Evolutionary conservation across 2,329 filamentous ascomycete genomes (phyloP), one percentile per base, ranked within the genome.

Genomic region (Fusarium torulosum): DNA sequence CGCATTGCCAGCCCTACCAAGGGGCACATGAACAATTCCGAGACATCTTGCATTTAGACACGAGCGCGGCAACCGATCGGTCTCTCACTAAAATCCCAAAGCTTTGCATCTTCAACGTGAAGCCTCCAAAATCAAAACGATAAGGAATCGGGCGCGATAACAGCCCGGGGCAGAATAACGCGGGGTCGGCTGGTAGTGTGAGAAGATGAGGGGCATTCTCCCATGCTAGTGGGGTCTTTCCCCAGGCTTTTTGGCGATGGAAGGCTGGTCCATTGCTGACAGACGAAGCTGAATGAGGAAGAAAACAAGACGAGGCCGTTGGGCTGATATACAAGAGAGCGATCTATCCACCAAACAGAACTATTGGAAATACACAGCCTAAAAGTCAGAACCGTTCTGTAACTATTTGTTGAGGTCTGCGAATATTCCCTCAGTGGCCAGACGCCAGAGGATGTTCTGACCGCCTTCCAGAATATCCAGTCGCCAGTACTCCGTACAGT

Each of bases 401-500:
- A 23, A 31, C 10, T 49, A 53, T 59, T 53, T 69, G 62, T 46
- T 53, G 50, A 41, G 45, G 40, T 38, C 49, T n/a, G 40, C 47
- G 46, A 41, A 53, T 59, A 59, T 67, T 67, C 47, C 56, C 53
- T 66, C 66, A 69, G 53, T 51, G 23, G 46, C 46, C 53, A 38
- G 46, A 38, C 20, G 52, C 51, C 53, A 38, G 46, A 38, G 17
- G 52, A 45, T 53, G 52, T 70, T 69, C 67, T 62, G 67, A 70
- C 67, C 59, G 59, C 67, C 63, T 70, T 70, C 67, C 54, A 70
- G 67, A 70, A 70, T 46, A 25, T 35, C 15, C 25, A 45, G 40
- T 46, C n/a, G n/a, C n/a, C n/a, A n/a, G n/a, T n/a, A n/a, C n/a
- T n/a, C n/a, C n/a, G n/a, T n/a, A 19, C 31, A 53, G 21, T 50